Conservation (phyloP, 1,284 basidiomycete species). For the Sporisorium scitamineum region DNA sequence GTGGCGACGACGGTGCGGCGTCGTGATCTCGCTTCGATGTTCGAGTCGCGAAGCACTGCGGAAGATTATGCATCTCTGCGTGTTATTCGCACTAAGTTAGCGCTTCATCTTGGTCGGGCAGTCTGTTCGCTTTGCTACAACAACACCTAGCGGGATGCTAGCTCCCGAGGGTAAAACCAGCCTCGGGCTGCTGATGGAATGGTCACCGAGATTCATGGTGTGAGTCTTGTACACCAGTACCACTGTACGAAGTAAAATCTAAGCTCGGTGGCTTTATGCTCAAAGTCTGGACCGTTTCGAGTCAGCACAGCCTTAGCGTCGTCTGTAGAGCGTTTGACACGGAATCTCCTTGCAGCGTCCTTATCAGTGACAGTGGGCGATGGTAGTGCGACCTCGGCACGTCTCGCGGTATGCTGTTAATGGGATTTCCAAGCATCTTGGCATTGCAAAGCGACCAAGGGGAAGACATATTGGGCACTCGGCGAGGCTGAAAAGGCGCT, state of each 20-base stretch:
- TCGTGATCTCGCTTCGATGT: neutral
- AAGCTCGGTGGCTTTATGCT: neutral
- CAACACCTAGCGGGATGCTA: no score
- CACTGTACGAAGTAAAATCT: neutral
- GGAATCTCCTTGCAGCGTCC: neutral
- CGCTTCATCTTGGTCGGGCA: no score
- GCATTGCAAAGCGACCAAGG: no score
- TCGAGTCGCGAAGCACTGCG: no score
- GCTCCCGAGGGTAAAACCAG: neutral
- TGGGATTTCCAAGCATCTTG: neutral
- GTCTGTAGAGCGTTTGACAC: neutral
- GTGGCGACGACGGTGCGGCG: neutral
- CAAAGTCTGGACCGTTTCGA: neutral
- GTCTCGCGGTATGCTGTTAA: neutral
- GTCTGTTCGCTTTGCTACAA: no score
- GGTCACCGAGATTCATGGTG: neutral
- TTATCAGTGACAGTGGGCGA: neutral
- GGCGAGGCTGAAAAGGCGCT: no score
- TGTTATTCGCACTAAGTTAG: no score
- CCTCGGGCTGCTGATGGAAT: neutral
- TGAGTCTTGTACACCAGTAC: no score
- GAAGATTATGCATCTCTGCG: no score
- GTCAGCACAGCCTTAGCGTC: neutral
- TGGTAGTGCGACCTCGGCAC: neutral
- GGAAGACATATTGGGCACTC: no score